phyloP scores from a whole-genome alignment of 306 rosid genomes.

The Crotalaria pallida region DNA sequence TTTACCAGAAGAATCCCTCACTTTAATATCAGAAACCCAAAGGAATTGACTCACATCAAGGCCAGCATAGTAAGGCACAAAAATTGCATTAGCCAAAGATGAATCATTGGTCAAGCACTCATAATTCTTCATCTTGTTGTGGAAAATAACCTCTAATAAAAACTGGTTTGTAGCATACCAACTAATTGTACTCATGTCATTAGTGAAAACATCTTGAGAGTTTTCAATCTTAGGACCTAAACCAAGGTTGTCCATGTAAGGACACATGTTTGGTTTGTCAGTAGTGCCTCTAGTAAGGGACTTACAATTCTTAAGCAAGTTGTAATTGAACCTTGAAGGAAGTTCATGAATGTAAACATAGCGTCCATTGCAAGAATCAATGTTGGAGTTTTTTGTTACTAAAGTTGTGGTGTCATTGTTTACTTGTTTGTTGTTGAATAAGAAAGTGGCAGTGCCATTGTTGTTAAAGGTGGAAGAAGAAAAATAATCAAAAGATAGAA shows the following conservation, averaged over 20 bases:
- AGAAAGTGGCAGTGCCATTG: constrained; percentile 14
- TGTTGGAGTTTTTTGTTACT: neutral
- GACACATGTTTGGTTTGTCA: constrained; percentile 66
- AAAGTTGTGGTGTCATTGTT: constrained; percentile 11
- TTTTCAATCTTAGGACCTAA: constrained; percentile 47
- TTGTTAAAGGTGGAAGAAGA: constrained; percentile 27
- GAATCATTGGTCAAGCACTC: constrained; percentile 66
- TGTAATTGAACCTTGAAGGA: constrained; percentile 59
- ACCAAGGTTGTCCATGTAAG: constrained; percentile 54
- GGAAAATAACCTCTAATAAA: constrained; percentile 74
- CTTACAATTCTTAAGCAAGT: constrained; percentile 44
- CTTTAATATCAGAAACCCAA: constrained; percentile 50
- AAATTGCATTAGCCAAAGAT: constrained; percentile 59
- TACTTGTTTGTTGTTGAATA: constrained; percentile 7
- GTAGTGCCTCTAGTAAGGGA: constrained; percentile 69
- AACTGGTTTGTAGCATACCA: constrained; percentile 85
- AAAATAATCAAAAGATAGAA: constrained; percentile 40
- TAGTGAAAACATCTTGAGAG: constrained; percentile 34
- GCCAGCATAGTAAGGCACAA: constrained; percentile 85
- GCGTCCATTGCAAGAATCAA: constrained; percentile 51
- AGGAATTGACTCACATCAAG: constrained; percentile 73
- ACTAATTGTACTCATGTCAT: neutral
- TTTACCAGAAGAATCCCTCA: constrained; percentile 52
- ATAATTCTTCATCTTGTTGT: constrained; percentile 58
- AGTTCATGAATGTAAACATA: constrained; percentile 58